Conservation (phyloP, 2,329 filamentous ascomycete species). For the Aspergillus calidoustus region DNA sequence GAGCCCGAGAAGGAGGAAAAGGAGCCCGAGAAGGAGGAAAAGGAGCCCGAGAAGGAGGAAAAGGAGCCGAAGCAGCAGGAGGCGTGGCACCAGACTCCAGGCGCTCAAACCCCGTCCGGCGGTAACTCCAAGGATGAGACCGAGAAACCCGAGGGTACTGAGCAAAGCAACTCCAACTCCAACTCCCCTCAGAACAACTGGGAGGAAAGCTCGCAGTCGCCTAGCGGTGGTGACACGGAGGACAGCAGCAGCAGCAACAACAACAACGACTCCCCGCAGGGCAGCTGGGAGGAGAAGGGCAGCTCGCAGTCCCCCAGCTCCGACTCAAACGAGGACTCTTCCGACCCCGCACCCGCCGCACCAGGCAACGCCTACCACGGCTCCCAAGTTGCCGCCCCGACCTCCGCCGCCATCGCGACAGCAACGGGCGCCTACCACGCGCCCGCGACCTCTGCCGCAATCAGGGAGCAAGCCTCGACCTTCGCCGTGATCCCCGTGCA, state of each 20-base stretch:
- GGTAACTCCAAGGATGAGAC: too few species aligned
- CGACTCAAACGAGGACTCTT: too few species aligned
- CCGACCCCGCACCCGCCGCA: too few species aligned
- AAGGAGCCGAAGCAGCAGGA: not conserved
- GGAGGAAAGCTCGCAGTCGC: not conserved
- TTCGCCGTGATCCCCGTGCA: constrained; percentile 36
- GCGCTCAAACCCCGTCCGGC: too few species aligned
- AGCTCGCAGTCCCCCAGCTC: not conserved
- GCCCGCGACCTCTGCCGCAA: constrained; percentile 11
- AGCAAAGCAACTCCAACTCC: not conserved
- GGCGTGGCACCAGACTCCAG: too few species aligned
- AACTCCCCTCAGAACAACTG: too few species aligned
- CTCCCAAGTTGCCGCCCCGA: not conserved
- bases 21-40: not conserved
- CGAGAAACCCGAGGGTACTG: not conserved
- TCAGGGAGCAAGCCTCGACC: constrained; percentile 19
- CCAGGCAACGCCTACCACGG: not conserved
- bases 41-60: not conserved
- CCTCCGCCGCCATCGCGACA: not conserved
- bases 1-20: not conserved
- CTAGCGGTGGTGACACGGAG: not conserved
- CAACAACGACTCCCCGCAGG: too few species aligned
- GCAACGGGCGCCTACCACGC: constrained; percentile 4
- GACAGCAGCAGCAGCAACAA: too few species aligned
- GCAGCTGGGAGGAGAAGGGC: too few species aligned